Conservation (phyloP, 176 grass and related monocot species). For the Carex parvula region DNA sequence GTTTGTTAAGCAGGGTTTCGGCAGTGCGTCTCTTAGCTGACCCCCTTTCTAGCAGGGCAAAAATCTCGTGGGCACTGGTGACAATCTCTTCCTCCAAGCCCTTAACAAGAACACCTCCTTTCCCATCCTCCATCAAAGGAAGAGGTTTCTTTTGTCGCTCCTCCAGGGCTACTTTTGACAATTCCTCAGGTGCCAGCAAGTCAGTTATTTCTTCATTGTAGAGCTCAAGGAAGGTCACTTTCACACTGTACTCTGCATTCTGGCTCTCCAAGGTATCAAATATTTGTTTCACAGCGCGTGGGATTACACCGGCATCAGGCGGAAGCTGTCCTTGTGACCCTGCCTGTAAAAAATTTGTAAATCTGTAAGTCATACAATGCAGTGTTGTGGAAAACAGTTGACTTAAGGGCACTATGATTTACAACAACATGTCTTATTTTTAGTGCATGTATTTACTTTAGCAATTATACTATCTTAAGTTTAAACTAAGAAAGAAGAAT, state of each 20-base stretch:
- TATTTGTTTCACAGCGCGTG: conserved; percentile 93
- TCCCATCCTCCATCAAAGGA: conserved; percentile 98
- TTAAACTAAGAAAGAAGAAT: not conserved
- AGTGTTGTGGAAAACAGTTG: not conserved
- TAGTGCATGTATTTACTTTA: not conserved
- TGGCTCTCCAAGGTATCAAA: conserved; percentile 90
- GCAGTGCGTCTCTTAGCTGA: conserved; percentile 92
- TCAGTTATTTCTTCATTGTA: conserved; percentile 99
- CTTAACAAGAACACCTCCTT: conserved; percentile 92
- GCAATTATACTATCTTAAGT: not conserved
- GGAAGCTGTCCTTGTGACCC: conserved; percentile 66
- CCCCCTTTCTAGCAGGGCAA: conserved; percentile 89
- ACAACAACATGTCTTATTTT: not conserved
- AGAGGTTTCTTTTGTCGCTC: conserved; percentile 78
- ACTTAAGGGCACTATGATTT: not conserved
- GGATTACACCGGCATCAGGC: conserved; percentile 82
- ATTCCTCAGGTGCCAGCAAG: conserved; percentile 88
- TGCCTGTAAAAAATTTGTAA: conserved; percentile 43
- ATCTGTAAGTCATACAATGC: not conserved
- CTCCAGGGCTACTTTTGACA: conserved; percentile 67
- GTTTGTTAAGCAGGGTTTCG: conserved; percentile 94
- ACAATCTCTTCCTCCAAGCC: conserved; percentile 97
- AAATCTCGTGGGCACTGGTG: conserved; percentile 75
- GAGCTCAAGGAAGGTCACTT: conserved; percentile 92
- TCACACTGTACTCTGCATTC: conserved; percentile 96